These are phyloP conservation scores for Nannizziopsis barbatae DNA, from an alignment of 2,329 filamentous ascomycete species.

Conservation along the genomic window DNA sequence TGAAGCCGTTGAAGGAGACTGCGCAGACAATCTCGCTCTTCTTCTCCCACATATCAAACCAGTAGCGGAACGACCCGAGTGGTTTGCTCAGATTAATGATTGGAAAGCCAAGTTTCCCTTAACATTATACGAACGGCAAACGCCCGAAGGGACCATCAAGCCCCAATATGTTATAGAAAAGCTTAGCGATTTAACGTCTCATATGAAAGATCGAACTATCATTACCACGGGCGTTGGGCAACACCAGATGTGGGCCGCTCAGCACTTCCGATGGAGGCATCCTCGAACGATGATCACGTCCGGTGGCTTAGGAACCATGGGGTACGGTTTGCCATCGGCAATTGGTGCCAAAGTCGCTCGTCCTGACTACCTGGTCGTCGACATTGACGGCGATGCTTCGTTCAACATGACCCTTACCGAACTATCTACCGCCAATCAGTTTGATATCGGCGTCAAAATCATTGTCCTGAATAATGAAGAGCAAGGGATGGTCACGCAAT, in stretches of 20 bases:
- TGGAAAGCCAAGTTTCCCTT: constrained; percentile 93
- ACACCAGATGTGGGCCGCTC: constrained; percentile 97
- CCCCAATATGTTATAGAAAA: constrained; percentile 87
- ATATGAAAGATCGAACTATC: constrained; percentile 71
- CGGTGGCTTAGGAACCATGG: constrained; percentile 92
- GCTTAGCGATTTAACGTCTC: constrained; percentile 69
- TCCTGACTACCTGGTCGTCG: constrained; percentile 74
- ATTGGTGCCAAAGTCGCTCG: constrained; percentile 87
- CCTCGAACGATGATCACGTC: constrained; percentile 94
- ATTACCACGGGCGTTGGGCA: constrained; percentile 93
- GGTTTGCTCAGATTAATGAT: constrained; percentile 77
- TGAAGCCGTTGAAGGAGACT: constrained; percentile 89
- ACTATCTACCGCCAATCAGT: constrained; percentile 83
- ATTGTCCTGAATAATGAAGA: constrained; percentile 95
- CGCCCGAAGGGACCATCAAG: constrained; percentile 71
- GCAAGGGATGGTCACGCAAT: constrained; percentile 97
- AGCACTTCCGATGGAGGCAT: constrained; percentile 90
- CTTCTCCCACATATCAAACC: constrained; percentile 62
- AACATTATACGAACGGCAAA: constrained; percentile 65
- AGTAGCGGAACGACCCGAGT: constrained; percentile 60
- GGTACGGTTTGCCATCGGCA: constrained; percentile 83
- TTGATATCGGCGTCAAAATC: constrained; percentile 92
- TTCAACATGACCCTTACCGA: constrained; percentile 99
- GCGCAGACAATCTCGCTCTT: constrained; percentile 62
- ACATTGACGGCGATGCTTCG: constrained; percentile 96